phyloP scores from a whole-genome alignment of 441 rosid species.

The Erysimum pusillum region DNA sequence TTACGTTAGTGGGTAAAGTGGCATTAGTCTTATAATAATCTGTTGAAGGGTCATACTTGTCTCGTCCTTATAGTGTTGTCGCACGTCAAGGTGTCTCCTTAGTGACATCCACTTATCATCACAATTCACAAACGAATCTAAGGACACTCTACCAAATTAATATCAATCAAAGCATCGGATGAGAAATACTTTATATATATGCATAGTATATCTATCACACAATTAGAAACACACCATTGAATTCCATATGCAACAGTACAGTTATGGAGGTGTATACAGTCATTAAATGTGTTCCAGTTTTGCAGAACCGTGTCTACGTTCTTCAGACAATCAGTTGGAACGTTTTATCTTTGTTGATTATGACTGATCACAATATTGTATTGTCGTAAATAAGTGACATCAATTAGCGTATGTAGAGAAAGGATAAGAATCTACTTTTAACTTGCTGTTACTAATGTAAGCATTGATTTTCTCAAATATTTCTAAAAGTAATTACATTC shows the following conservation, averaged over 20 bases:
- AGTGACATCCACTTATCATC: slow-evolving; percentile 51
- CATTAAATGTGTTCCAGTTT: slow-evolving; percentile 33
- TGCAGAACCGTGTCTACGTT: slow-evolving; percentile 38
- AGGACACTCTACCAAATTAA: slow-evolving; percentile 31
- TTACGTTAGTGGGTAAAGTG: slow-evolving; percentile 46
- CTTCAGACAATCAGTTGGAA: slow-evolving; percentile 39
- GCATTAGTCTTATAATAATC: slow-evolving; percentile 41
- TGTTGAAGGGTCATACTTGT: slow-evolving; percentile 43
- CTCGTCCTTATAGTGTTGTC: slow-evolving; percentile 46
- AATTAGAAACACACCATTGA: slow-evolving; percentile 35
- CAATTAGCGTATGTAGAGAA: neutral
- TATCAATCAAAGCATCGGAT: slow-evolving; percentile 23
- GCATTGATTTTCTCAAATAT: slow-evolving; percentile 11
- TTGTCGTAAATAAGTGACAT: slow-evolving; percentile 2
- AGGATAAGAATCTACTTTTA: slow-evolving; percentile 1
- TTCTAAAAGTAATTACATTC: slow-evolving; percentile 16
- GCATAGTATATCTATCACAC: neutral
- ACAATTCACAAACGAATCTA: slow-evolving; percentile 39
- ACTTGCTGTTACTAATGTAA: neutral
- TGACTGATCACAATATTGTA: slow-evolving; percentile 20
- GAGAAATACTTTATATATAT: slow-evolving; percentile 16
- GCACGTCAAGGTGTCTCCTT: slow-evolving; percentile 47
- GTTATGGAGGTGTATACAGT: slow-evolving; percentile 20
- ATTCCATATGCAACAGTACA: slow-evolving; percentile 24
- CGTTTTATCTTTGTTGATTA: slow-evolving; percentile 5